Evolutionary conservation across 2,329 filamentous ascomycete genomes (phyloP).

Genomic region (Alternaria ventricosa): DNA sequence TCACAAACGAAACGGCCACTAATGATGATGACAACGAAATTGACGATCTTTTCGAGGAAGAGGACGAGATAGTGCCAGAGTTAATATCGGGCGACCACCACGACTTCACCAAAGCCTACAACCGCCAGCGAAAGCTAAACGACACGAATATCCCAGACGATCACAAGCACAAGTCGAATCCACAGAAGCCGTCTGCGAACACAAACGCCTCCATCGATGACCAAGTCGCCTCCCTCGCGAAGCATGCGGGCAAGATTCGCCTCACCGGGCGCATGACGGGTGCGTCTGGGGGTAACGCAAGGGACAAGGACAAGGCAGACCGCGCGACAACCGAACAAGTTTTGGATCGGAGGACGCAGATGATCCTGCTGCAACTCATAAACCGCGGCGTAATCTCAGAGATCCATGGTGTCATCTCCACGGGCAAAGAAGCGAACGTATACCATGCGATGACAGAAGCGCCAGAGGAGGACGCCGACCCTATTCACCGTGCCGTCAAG

Average conservation of each 20-base stretch:
- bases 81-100: conserved; percentile 63
- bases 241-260: conserved; percentile 84
- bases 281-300: conserved; percentile 52
- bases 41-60: conserved; percentile 67
- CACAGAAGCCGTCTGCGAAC: conserved; percentile 74
- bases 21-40: conserved; percentile 64
- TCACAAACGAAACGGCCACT: conserved; percentile 34
- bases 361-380: conserved; percentile 96
- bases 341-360: conserved; percentile 88
- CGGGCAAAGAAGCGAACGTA: conserved; percentile 97
- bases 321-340: conserved; percentile 95
- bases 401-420: conserved; percentile 93
- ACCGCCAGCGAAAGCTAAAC: conserved; percentile 76
- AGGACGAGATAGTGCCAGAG: conserved; percentile 62
- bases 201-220: conserved; percentile 82
- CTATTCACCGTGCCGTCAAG: conserved; percentile 86
- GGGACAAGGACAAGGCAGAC: conserved; percentile 85
- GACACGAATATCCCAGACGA: conserved; percentile 57
- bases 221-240: conserved; percentile 82
- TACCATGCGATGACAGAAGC: conserved; percentile 81
- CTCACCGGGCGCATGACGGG: conserved; percentile 68
- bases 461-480: conserved; percentile 51
- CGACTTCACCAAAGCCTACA: conserved; percentile 86
- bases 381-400: conserved; percentile 88
- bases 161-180: conserved; percentile 73